Percentiles rank a stretch among this genome's conserved stretches.
Conservation (phyloP, 257 asterid species). For the Verbascum thapsus region DNA sequence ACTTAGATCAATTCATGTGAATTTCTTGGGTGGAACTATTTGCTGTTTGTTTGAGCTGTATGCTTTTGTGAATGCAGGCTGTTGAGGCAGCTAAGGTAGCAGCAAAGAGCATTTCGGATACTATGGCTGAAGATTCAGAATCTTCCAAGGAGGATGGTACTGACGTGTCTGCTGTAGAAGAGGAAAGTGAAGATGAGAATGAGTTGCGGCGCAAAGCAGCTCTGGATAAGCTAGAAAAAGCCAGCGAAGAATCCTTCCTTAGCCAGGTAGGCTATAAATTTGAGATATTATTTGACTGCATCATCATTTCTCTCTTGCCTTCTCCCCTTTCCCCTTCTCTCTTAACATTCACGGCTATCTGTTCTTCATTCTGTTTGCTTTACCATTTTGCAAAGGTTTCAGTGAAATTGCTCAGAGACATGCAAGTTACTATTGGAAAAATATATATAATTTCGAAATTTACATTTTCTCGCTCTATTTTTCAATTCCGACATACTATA, state of each 20-base stretch:
- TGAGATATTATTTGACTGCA: no score
- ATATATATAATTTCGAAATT: background rate
- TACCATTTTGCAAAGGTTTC: conserved; percentile 3
- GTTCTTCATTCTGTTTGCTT: conserved; percentile 10
- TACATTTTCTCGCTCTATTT: no score
- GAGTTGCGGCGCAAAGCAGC: conserved; percentile 69
- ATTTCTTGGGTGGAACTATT: conserved; percentile 6
- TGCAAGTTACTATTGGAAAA: background rate
- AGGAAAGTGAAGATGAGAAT: conserved; percentile 69
- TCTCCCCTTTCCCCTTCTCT: conserved; percentile 7
- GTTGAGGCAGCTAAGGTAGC: conserved; percentile 79
- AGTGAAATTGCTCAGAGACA: no score
- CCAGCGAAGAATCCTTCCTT: conserved; percentile 83
- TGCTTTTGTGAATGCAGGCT: conserved; percentile 62
- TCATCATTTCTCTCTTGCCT: no score
- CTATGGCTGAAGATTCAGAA: conserved; percentile 66
- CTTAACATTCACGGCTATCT: conserved; percentile 16
- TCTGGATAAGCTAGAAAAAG: conserved; percentile 79
- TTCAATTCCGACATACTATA: background rate
- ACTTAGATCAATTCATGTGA: conserved; percentile 6
- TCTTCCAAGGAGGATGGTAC: conserved; percentile 56
- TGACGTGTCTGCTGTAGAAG: conserved; percentile 52
- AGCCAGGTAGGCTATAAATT: conserved; percentile 95
- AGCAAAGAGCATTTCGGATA: conserved; percentile 57
- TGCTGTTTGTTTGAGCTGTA: conserved; percentile 23